Percentiles rank a stretch among this genome's conserved stretches.
These are phyloP conservation scores for Colletotrichum karsti DNA, from an alignment of 2,329 filamentous ascomycete genomes.

Conservation along the genomic window DNA sequence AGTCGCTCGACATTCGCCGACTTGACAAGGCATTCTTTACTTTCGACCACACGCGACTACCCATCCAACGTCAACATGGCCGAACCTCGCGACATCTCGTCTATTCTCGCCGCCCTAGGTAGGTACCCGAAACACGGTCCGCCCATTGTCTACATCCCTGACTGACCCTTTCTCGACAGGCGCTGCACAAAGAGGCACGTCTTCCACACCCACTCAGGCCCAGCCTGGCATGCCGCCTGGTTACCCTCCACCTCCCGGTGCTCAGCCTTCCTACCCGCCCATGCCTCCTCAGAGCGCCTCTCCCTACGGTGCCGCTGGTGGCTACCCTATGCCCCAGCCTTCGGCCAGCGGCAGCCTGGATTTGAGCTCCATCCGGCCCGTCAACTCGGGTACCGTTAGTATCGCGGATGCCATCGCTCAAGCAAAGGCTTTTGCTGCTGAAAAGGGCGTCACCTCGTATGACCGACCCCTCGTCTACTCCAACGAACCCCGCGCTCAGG, in stretches of 20 bases:
- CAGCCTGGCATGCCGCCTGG: conserved; percentile 47
- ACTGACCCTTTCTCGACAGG: conserved; percentile 29
- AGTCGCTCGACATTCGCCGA: background rate
- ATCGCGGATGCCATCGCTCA: conserved; percentile 87
- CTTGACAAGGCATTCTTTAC: background rate
- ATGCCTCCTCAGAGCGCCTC: conserved; percentile 43
- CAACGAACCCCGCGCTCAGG: conserved; percentile 42
- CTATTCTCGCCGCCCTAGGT: conserved; percentile 59
- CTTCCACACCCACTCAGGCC: conserved; percentile 51
- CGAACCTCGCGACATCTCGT: conserved; percentile 51
- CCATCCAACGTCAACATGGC: conserved; percentile 40
- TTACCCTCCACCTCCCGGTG: conserved; percentile 47
- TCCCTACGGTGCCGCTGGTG: conserved; percentile 43
- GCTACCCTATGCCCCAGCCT: conserved; percentile 69
- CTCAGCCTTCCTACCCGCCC: conserved; percentile 46
- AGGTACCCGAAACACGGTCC: conserved; percentile 35
- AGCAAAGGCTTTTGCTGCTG: conserved; percentile 81
- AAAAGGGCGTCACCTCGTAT: conserved; percentile 76
- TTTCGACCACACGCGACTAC: background rate
- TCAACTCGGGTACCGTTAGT: conserved; percentile 82
- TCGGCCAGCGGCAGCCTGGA: conserved; percentile 81
- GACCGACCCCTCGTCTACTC: conserved; percentile 62
- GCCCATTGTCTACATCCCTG: conserved; percentile 21
- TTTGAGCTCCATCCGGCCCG: conserved; percentile 80
- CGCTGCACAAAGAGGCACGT: conserved; percentile 55